Conservation (phyloP, 2,329 filamentous ascomycete species). For the Aspergillus thermomutatus region DNA sequence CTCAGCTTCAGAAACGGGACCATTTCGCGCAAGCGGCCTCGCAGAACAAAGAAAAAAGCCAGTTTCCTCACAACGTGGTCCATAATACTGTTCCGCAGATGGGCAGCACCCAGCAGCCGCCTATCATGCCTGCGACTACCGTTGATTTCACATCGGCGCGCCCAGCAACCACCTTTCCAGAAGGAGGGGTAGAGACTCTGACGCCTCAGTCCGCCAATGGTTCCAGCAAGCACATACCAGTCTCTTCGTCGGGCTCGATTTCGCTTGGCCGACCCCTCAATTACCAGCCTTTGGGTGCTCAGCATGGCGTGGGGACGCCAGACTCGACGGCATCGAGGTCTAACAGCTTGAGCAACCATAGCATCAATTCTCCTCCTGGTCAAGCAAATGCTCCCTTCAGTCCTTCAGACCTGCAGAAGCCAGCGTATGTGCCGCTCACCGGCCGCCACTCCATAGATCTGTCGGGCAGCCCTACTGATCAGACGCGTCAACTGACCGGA, state of each 20-base stretch:
- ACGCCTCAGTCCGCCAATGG: slow-evolving; percentile 9
- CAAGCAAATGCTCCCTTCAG: slow-evolving; percentile 26
- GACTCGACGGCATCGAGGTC: slow-evolving; percentile 26
- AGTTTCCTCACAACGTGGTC: slow-evolving; percentile 13
- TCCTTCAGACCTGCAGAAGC: slow-evolving; percentile 19
- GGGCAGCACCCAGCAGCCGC: neutral
- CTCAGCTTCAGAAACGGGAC: slow-evolving; percentile 50
- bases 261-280: slow-evolving; percentile 17
- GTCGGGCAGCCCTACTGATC: slow-evolving; percentile 15
- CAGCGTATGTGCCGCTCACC: slow-evolving; percentile 15
- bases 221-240: slow-evolving; percentile 19
- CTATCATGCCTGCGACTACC: slow-evolving; percentile 8
- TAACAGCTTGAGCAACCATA: slow-evolving; percentile 25
- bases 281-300: slow-evolving; percentile 26
- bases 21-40: slow-evolving; percentile 37
- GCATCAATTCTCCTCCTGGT: slow-evolving; percentile 25
- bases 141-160: slow-evolving; percentile 4
- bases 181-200: slow-evolving; percentile 8
- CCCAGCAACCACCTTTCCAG: neutral
- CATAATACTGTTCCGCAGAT: slow-evolving; percentile 19
- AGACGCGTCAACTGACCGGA: slow-evolving; percentile 9
- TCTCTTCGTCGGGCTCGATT: slow-evolving; percentile 26
- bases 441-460: slow-evolving; percentile 10
- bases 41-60: slow-evolving; percentile 14
- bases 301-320: slow-evolving; percentile 17